Evolutionary conservation across 2,329 filamentous ascomycete species (phyloP), one percentile per base, ranked within the genome.

Genomic region (Didymella pomorum): DNA sequence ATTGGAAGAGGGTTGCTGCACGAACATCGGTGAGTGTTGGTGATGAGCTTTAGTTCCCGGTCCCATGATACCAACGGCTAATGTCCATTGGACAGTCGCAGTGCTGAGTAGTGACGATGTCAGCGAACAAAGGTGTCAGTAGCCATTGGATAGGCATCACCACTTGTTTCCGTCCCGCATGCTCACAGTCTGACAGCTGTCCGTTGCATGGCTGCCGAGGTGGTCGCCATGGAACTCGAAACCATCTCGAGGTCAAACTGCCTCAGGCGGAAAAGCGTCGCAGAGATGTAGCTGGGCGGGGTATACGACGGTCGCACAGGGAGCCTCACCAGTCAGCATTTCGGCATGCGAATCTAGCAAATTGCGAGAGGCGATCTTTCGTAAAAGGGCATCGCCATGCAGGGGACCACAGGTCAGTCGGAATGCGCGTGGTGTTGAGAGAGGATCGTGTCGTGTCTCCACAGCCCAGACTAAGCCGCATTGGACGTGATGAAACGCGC

Each of bases 371-470:
- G 25, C 29, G 44, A 49, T 58, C 56, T 41, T 29, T 49, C 50
- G 49, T 41, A 53, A 49, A 58, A 50, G 28, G 44, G 49, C 50
- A 45, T 49, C 50, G 28, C 28, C 49, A 53, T 52, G 49, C 56
- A 58, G 56, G 56, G 56, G 49, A 45, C 42, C 37, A 48, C 50
- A 39, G 45, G 44, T 53, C 55, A 47, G 35, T 39, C 50, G 56
- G 50, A 58, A 53, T 58, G 50, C 56, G 56, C 39, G 56, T 53
- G 56, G 56, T 53, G 39, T 52, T 56, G 23, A 58, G 45, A 53
- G 50, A 53, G 56, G 56, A 53, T 58, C 56, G 50, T 58, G 39
- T 58, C 29, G 44, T 35, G 16, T 35, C 31, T 35, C 31, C 14
- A 35, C 31, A 48, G 35, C 23, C 10, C 12, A 20, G 7, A 12